Conservation (phyloP, 805 yeast species). For the Candida germanica region DNA sequence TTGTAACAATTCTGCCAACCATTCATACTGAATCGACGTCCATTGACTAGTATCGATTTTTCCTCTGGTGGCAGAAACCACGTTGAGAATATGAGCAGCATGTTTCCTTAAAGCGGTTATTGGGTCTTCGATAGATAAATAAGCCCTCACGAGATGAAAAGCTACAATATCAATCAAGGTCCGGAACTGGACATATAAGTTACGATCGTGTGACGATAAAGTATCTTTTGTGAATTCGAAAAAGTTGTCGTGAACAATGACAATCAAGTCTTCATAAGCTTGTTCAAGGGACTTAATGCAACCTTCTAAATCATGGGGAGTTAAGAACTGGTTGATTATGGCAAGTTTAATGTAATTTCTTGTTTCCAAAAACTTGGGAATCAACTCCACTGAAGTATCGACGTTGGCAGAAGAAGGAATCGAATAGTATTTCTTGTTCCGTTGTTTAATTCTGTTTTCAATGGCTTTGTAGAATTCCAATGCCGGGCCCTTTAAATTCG, state of each 20-base stretch:
- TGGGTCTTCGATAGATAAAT: conserved; percentile 57
- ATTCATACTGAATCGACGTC: conserved; percentile 60
- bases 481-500: conserved; percentile 27
- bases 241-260: conserved; percentile 15
- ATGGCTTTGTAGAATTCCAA: conserved; percentile 32
- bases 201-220: conserved; percentile 27
- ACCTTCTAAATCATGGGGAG: conserved; percentile 32
- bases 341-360: conserved; percentile 37
- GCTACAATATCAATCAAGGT: conserved; percentile 57
- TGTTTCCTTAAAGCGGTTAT: conserved; percentile 62
- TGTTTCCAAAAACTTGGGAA: conserved; percentile 37
- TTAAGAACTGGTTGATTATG: conserved; percentile 28
- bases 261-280: conserved; percentile 31
- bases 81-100: conserved; percentile 56
- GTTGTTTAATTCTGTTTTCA: conserved; percentile 30
- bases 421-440: conserved; percentile 36
- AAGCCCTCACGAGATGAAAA: conserved; percentile 59
- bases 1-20: conserved; percentile 59
- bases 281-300: conserved; percentile 28
- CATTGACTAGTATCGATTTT: conserved; percentile 34
- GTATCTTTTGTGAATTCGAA: conserved; percentile 11
- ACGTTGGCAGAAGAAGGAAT: conserved; percentile 25
- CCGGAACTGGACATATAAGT: conserved; percentile 35
- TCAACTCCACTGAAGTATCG: conserved; percentile 27
- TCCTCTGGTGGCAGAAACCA: conserved; percentile 17